A percentile compares a stretch with the other conserved stretches of the same genome.
Conservation (phyloP, 176 grass and related monocot species). For the Poa annua region DNA sequence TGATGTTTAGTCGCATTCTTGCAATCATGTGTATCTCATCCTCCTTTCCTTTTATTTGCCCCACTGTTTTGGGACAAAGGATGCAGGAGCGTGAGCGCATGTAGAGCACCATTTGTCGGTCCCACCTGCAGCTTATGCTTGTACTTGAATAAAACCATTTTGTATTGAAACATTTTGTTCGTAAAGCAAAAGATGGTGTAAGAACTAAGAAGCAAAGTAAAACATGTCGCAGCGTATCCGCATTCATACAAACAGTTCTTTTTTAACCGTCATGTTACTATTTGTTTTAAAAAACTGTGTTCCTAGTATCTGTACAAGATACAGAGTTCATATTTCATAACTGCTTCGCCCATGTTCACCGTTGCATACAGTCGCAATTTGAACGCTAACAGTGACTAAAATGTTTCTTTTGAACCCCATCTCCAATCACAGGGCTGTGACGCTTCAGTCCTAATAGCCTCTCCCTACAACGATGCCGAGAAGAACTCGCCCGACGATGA, state of each 20-base stretch:
- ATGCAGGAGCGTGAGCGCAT: slow-evolving; percentile 9
- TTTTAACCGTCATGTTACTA: neutral
- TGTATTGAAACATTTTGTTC: too few species aligned
- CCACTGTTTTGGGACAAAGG: neutral
- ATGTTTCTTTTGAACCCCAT: neutral
- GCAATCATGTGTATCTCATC: slow-evolving; percentile 10
- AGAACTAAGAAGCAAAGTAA: neutral
- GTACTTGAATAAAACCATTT: neutral
- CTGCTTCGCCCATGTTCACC: neutral
- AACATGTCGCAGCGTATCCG: neutral
- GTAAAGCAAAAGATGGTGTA: neutral
- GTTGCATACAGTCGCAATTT: neutral
- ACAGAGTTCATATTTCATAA: neutral
- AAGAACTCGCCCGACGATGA: slow-evolving; percentile 75
- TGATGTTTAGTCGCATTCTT: slow-evolving; percentile 31
- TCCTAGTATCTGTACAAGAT: neutral
- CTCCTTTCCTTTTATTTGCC: neutral
- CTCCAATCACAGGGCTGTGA: slow-evolving; percentile 60
- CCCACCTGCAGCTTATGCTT: neutral
- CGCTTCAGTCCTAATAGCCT: slow-evolving; percentile 59
- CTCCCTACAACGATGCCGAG: slow-evolving; percentile 60
- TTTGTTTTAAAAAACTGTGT: too few species aligned
- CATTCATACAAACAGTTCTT: neutral
- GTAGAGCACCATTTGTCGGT: neutral
- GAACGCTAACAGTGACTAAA: neutral